Evolutionary conservation across 768 basidiomycete genomes (phyloP), one percentile per base, ranked within the genome.

Genomic region (Nidularia sp.): DNA sequence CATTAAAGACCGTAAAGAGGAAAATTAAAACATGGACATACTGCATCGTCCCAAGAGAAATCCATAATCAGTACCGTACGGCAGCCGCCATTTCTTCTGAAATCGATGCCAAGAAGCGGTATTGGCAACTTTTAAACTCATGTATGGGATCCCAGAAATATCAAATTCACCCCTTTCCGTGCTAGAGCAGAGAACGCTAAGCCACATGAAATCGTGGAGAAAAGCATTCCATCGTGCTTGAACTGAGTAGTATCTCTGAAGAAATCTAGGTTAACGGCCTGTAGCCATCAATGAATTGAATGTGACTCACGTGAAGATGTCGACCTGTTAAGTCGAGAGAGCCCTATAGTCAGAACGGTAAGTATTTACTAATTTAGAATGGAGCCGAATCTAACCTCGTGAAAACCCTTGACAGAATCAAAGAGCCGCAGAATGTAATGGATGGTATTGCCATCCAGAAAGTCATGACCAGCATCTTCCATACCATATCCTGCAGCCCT

Each of bases 271-370:
- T 49, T 34, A 52, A 29, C 35, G 15, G 8, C 4, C 10, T 34
- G 6, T 45, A 33, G 25, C 33, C 25, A 45, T 10, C 15, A 4
- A 34, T 18, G 18, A 5, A 10, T 35, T 12, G 22, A 8, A 13
- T 47, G 43, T 29, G 22, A 50, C 59, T 25, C 6, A 58, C 62
- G 47, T 58, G 55, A 5, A 58, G 55, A 48, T 63, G 62, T 25
- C 62, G 58, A 34, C 62, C 62, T n/a, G 62, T 56, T 33, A 63
- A 46, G 55, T 63, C 62, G 12, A 63, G 57, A 44, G 50, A 58
- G 5, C 62, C 62, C 60, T 63, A 43, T 36, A 44, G 44, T 9
- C 47, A 34, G 31, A 48, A 9, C 15, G 46, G 34, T 48, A 44
- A 42, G 45, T 45, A n/a, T 43, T 31, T 18, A 45, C 34, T 50